Evolutionary conservation across 2,329 filamentous ascomycete genomes (phyloP).

Genomic region (Colletotrichum sp.): DNA sequence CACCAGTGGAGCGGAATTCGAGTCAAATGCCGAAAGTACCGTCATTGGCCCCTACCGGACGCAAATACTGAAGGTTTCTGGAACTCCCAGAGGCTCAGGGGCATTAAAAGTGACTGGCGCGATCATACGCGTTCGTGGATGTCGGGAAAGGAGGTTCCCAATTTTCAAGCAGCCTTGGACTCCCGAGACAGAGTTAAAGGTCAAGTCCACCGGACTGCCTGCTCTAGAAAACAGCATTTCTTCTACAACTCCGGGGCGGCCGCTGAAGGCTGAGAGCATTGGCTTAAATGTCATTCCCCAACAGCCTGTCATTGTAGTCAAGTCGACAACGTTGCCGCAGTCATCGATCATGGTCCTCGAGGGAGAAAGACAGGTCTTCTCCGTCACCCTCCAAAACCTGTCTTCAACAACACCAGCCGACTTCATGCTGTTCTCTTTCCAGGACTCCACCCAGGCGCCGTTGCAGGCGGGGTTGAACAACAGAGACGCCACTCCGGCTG

Average conservation of each 20-base stretch:
- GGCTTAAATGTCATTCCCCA: constrained; percentile 77
- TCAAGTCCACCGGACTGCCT: constrained; percentile 75
- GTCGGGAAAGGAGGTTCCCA: constrained; percentile 81
- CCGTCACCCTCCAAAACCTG: constrained; percentile 79
- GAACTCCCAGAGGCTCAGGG: constrained; percentile 71
- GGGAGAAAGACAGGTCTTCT: constrained; percentile 81
- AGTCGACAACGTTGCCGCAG: constrained; percentile 79
- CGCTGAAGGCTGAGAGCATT: constrained; percentile 56
- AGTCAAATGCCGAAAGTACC: constrained; percentile 67
- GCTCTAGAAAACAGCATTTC: constrained; percentile 55
- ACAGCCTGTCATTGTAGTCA: constrained; percentile 79
- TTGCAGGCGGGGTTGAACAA: constrained; percentile 77
- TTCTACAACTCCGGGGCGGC: constrained; percentile 41
- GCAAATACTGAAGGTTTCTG: constrained; percentile 76
- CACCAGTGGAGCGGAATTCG: constrained; percentile 75
- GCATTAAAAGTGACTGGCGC: constrained; percentile 79
- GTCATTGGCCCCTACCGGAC: constrained; percentile 82
- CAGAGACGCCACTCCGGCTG: constrained; percentile 77
- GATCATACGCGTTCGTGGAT: constrained; percentile 79
- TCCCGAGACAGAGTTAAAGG: constrained; percentile 70
- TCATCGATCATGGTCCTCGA: constrained; percentile 92
- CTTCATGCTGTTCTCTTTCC: constrained; percentile 85
- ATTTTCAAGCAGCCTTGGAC: constrained; percentile 83
- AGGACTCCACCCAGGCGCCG: constrained; percentile 83
- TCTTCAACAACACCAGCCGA: constrained; percentile 76